These are phyloP conservation scores for Colletotrichum acutatum DNA, from an alignment of 2,329 filamentous ascomycete species.

Conservation along the genomic window DNA sequence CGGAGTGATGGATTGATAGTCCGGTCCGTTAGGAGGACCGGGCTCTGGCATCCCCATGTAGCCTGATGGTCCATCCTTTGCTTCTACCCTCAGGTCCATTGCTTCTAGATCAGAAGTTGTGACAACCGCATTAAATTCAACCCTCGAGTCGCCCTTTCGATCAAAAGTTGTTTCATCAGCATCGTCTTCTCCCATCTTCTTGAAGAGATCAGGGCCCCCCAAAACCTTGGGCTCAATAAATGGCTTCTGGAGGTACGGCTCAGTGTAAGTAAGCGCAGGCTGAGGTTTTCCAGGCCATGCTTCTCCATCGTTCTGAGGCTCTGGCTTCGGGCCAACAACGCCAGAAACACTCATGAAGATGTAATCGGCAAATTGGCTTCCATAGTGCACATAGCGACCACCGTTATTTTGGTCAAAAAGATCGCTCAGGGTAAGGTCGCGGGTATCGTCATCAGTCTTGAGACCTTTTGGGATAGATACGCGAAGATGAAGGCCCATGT, in stretches of 20 bases:
- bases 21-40: not conserved
- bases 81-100: not conserved
- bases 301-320: not conserved
- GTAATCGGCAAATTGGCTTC: constrained; percentile 10
- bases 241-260: not conserved
- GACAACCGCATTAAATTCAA: not conserved
- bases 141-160: not conserved
- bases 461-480: not conserved
- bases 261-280: not conserved
- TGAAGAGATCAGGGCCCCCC: not conserved
- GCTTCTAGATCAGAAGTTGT: not conserved
- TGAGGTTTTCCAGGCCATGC: not conserved
- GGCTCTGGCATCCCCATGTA: not conserved
- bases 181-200: not conserved
- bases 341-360: not conserved
- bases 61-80: not conserved
- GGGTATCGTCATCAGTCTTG: not conserved
- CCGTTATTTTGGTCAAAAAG: not conserved
- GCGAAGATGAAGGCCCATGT: not conserved
- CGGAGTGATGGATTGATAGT: not conserved
- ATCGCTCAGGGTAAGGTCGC: not conserved
- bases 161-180: not conserved
- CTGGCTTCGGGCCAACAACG: not conserved
- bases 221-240: not conserved
- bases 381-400: not conserved